Evolutionary conservation across 2,329 filamentous ascomycete genomes (phyloP), one percentile per base, ranked within the genome.

Genomic region (Aspergillus puulaauensis): DNA sequence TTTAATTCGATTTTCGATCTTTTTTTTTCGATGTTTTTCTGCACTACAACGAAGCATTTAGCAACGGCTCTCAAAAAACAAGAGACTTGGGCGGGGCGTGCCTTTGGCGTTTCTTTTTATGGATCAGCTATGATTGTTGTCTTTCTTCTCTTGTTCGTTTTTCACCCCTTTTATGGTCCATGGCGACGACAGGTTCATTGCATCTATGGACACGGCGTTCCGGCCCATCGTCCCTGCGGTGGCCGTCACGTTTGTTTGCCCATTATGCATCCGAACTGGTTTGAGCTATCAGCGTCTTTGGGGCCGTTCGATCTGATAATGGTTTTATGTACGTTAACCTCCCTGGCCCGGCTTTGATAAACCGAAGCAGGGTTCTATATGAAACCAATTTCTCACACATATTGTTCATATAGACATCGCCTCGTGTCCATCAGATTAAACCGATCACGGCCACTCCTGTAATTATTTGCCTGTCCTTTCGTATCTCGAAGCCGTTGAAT

Each of bases 311-410:
- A 64, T 70, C 66, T 68, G 63, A 64, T 70, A 63, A 72, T 74
- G 72, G 68, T 69, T 73, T 69, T 72, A 78, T 80, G 77, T 80
- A 80, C 73, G 77, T 80, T 80, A 80, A 79, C 75, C 74, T 78
- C 76, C 77, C 75, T 76, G 70, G 68, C 74, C 74, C 75, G 58
- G 68, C 68, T 70, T 73, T 74, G 70, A 70, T 65, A 66, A 68
- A 68, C 65, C 67, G 68, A 70, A 75, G 68, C 67, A 68, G 72
- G 73, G 69, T 68, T 62, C 61, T 76, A 77, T 75, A 70, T 68
- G 73, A 78, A 77, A 77, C 67, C 68, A 77, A 73, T 69, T 75
- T 76, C 75, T 77, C 75, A 77, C 75, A 72, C 69, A 67, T 68
- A 72, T 69, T 72, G 71, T 74, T 70, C 70, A 68, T 73, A 73